A percentile compares a stretch with the other conserved stretches of the same genome.
Evolutionary conservation across 805 yeast genomes (phyloP).

Genomic region (Yarrowia sp.): DNA sequence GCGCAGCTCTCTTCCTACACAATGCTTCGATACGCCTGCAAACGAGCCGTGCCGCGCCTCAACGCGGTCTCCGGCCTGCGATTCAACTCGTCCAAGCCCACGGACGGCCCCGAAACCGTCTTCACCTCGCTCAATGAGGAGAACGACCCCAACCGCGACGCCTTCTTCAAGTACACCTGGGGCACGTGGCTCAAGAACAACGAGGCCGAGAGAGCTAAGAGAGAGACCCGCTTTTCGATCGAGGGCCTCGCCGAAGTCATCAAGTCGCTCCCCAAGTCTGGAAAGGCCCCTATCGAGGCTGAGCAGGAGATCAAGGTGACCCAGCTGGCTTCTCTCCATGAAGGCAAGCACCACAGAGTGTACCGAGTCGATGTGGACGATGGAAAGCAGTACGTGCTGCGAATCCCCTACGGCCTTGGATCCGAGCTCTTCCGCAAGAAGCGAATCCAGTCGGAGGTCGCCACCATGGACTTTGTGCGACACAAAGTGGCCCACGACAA

Average conservation of each 20-base stretch:
- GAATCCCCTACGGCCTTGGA: slow-evolving; percentile 85
- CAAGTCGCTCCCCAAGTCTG: slow-evolving; percentile 24
- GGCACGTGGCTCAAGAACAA: slow-evolving; percentile 92
- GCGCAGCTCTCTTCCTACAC: not conserved
- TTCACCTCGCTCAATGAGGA: slow-evolving; percentile 26
- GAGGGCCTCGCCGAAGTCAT: slow-evolving; percentile 59
- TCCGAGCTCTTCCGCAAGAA: slow-evolving; percentile 52
- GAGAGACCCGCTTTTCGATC: slow-evolving; percentile 78
- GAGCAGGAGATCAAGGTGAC: slow-evolving; percentile 54
- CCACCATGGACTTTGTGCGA: slow-evolving; percentile 80
- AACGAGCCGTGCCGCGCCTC: slow-evolving; percentile 1
- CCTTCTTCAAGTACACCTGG: slow-evolving; percentile 85
- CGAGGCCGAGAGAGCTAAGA: slow-evolving; percentile 63
- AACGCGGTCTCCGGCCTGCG: slow-evolving; percentile 1
- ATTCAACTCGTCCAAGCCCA: slow-evolving; percentile 18
- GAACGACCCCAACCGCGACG: slow-evolving; percentile 27
- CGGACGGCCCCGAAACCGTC: slow-evolving; percentile 20
- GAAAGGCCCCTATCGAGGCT: slow-evolving; percentile 42
- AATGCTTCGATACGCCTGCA: slow-evolving; percentile 10
- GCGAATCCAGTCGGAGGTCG: slow-evolving; percentile 83
- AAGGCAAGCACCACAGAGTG: slow-evolving; percentile 90
- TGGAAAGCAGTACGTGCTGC: slow-evolving; percentile 60
- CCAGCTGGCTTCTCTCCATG: slow-evolving; percentile 80
- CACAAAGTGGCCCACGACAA: slow-evolving; percentile 57
- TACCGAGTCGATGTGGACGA: slow-evolving; percentile 68